These are phyloP conservation scores for Naematelia encephala DNA, from an alignment of 768 basidiomycete species.

Conservation along the genomic window DNA sequence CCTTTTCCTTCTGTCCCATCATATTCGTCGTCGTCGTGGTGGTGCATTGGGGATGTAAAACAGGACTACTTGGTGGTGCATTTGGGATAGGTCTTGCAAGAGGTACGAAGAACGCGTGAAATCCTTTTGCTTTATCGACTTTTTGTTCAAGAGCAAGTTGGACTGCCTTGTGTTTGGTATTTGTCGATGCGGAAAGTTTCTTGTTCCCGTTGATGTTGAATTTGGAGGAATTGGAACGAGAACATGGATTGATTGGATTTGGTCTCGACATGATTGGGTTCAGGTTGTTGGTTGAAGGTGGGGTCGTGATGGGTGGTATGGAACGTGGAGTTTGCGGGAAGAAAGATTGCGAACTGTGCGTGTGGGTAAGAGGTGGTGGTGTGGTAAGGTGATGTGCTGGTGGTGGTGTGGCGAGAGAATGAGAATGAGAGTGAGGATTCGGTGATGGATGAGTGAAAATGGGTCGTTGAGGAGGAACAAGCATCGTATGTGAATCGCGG, in stretches of 20 bases:
- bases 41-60: slow-evolving; percentile 12
- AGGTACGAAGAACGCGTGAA: slow-evolving; percentile 40
- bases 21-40: not conserved
- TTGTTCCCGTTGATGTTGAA: no score
- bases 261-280: not conserved
- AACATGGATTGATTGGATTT: no score
- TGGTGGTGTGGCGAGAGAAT: not conserved
- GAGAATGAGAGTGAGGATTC: not conserved
- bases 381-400: not conserved
- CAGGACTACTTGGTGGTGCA: slow-evolving; percentile 39
- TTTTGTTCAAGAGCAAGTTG: slow-evolving; percentile 35
- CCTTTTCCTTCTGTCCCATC: slow-evolving; percentile 1
- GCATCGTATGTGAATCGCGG: not conserved
- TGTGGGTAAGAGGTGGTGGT: not conserved
- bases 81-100: slow-evolving; percentile 26
- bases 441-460: not conserved
- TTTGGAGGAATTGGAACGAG: no score
- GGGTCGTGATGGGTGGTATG: not conserved
- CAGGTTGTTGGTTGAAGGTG: not conserved
- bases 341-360: not conserved
- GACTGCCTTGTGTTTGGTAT: slow-evolving; percentile 25
- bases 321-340: not conserved
- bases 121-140: slow-evolving; percentile 38
- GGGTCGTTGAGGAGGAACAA: not conserved
- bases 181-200: not conserved